A percentile compares a stretch with the other conserved stretches of the same genome.
These are phyloP conservation scores for Ceratocystis destructans DNA, from an alignment of 2,329 filamentous ascomycete species.

Conservation along the genomic window DNA sequence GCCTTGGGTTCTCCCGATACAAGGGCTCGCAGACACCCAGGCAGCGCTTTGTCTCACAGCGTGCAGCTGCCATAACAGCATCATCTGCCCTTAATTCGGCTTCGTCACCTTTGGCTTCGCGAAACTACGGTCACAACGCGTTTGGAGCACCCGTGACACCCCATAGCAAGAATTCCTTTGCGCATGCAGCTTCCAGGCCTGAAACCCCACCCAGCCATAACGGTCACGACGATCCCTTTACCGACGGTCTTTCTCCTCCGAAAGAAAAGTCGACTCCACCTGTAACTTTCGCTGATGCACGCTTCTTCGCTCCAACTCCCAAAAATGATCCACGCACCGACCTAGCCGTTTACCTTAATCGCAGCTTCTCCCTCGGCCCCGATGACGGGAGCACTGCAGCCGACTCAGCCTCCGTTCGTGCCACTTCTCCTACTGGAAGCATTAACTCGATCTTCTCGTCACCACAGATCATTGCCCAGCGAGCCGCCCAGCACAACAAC, in stretches of 20 bases:
- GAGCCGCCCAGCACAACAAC: conserved; percentile 7
- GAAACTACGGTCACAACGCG: not conserved
- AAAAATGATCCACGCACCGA: conserved; percentile 27
- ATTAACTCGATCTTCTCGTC: conserved; percentile 15
- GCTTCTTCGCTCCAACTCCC: conserved; percentile 33
- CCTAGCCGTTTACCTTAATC: conserved; percentile 28
- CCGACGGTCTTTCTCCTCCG: not conserved
- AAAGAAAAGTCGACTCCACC: not conserved
- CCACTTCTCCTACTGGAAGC: conserved; percentile 13
- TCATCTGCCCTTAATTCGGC: conserved; percentile 10
- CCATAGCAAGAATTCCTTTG: not conserved
- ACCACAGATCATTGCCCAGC: conserved; percentile 12
- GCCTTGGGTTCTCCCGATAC: conserved; percentile 26
- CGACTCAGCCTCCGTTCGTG: not conserved
- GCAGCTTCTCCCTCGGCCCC: conserved; percentile 26
- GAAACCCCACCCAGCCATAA: not conserved
- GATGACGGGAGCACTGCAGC: conserved; percentile 5
- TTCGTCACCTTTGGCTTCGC: not conserved
- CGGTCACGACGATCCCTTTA: conserved; percentile 1
- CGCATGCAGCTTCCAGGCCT: not conserved
- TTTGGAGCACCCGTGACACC: not conserved
- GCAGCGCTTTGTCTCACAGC: conserved; percentile 15
- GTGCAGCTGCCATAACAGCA: conserved; percentile 11
- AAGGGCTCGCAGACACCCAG: conserved; percentile 44
- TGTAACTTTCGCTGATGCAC: conserved; percentile 39